phyloP scores from a whole-genome alignment of 169 alveolate species.

The Eimeria praecox region DNA sequence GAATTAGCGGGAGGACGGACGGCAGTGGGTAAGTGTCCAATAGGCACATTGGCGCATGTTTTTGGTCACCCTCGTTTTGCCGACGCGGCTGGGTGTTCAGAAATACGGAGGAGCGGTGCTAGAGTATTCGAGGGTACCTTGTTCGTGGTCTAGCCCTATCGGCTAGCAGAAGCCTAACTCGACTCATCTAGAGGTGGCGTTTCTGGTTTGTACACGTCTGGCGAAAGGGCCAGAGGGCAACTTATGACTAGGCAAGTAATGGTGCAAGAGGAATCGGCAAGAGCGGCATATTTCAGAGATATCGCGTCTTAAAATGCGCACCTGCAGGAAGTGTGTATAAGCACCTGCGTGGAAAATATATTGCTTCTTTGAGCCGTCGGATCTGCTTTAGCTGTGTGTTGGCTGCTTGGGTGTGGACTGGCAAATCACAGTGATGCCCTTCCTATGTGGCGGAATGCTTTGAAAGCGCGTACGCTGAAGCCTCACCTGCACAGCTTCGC shows the following conservation, averaged over 20 bases:
- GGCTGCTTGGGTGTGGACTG: background rate
- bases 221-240: background rate
- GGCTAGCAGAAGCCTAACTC: background rate
- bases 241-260: background rate
- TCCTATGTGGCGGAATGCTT: background rate
- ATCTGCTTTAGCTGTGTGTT: background rate
- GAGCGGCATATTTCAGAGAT: background rate
- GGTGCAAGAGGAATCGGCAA: background rate
- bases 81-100: background rate
- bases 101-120: background rate
- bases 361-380: background rate
- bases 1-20: background rate
- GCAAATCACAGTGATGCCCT: background rate
- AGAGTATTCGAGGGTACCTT: background rate
- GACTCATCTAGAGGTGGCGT: background rate
- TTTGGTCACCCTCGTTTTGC: background rate
- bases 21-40: conserved; percentile 15
- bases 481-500: background rate
- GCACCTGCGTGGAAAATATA: background rate
- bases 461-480: conserved; percentile 25
- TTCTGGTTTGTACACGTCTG: background rate
- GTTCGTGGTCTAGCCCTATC: background rate
- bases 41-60: background rate
- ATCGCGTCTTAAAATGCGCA: background rate
- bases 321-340: conserved; percentile 39